Percentiles rank a stretch among this genome's conserved stretches.
Conservation (phyloP, 2,329 filamentous ascomycete species). For the Kalmusia sp. region DNA sequence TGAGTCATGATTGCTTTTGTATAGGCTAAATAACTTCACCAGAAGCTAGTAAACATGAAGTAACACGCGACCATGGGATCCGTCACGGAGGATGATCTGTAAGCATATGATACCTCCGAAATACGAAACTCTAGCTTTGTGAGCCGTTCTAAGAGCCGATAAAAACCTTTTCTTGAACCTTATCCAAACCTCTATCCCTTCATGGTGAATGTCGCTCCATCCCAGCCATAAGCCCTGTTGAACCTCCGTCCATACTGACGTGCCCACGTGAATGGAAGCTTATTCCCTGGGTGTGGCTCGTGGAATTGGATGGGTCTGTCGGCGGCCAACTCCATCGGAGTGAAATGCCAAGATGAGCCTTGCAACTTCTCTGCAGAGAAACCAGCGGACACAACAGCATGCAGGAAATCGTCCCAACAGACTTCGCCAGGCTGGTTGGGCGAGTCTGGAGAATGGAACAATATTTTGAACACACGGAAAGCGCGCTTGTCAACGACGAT, state of each 20-base stretch:
- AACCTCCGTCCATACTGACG: slow-evolving; percentile 59
- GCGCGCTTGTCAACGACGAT: neutral
- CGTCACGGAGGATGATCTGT: no score
- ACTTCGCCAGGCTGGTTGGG: slow-evolving; percentile 56
- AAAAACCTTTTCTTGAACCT: no score
- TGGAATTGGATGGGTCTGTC: slow-evolving; percentile 65
- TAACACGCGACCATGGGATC: no score
- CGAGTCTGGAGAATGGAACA: slow-evolving; percentile 48
- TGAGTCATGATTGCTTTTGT: no score
- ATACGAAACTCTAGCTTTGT: no score
- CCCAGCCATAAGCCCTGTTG: slow-evolving; percentile 60
- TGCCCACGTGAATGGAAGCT: slow-evolving; percentile 58
- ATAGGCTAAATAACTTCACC: no score
- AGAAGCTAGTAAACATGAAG: no score
- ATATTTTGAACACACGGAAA: slow-evolving; percentile 15
- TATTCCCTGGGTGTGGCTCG: slow-evolving; percentile 63
- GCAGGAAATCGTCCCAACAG: slow-evolving; percentile 61
- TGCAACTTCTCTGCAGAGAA: slow-evolving; percentile 65
- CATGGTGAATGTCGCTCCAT: neutral
- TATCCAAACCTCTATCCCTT: no score
- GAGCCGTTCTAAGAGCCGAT: no score
- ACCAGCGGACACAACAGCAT: slow-evolving; percentile 58
- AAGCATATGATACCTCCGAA: no score
- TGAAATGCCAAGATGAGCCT: slow-evolving; percentile 65
- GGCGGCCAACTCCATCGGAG: slow-evolving; percentile 48